Evolutionary conservation across 2,329 filamentous ascomycete species (phyloP), one percentile per base, ranked within the genome.

Genomic region (Aspergillus chevalieri): DNA sequence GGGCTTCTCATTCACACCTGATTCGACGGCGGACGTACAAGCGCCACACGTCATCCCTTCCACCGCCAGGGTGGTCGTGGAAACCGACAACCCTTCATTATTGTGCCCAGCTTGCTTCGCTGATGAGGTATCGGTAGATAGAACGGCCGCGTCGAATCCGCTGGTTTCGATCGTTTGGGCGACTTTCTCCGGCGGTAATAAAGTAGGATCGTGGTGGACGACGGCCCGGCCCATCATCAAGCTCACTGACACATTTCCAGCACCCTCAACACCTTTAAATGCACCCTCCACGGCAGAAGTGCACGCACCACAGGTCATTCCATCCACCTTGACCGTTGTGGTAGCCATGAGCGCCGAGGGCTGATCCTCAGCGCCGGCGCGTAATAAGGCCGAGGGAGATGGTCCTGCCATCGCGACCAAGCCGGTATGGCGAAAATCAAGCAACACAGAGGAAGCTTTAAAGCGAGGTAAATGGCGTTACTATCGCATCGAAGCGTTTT

Each of bases 161-260:
- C 89, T 81, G 67, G 95, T 90, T 62, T 96, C 89, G 57, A 96
- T 93, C 33, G 87, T 89, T 57, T 95, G 89, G 65, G 82, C 83
- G 52, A 97, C 80, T 58, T 85, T 74, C 34, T 91, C 86, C 52
- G 89, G 80, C 12, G 88, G 74, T 47, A 97, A 80, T 47, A 81
- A 79, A 48, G 79, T 74, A 1, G 89, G 83, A 69, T 97, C 86
- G 71, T 98, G 93, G 71, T 91, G 86, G 33, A 97, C 78, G 39
- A 97, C 91, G n/a, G 92, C 93, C 52, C 92, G 84, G 70, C 95
- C 91, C 83, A 96, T 95, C 49, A 96, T 87, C 60, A 98, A 75
- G 66, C 89, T 95, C 61, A 98, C 87, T 8, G 90, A 94, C 51
- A 97, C 89, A 59, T 80, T 89, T 55, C 86, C 87, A 8, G 93